Conservation (phyloP, 257 asterid species). For the Eustoma russellianum region DNA sequence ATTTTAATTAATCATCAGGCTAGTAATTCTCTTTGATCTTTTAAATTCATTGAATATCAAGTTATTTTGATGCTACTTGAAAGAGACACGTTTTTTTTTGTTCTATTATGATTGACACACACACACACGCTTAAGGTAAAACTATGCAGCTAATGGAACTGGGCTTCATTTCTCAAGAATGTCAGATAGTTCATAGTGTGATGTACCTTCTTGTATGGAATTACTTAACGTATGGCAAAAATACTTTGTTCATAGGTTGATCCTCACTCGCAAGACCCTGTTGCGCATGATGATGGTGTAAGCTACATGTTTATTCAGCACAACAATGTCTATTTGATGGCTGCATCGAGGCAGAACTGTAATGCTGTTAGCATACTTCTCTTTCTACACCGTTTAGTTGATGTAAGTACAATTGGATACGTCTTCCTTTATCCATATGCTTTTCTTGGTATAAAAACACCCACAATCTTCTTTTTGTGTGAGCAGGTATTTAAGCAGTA, state of each 20-base stretch:
- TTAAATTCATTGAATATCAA: no score
- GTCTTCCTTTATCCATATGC: background rate
- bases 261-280: slow-evolving; percentile 75
- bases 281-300: slow-evolving; percentile 77
- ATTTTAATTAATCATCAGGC: no score
- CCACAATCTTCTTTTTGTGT: slow-evolving; percentile 1
- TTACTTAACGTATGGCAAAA: no score
- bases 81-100: no score
- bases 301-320: slow-evolving; percentile 96
- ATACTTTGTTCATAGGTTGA: slow-evolving; percentile 60
- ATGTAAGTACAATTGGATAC: slow-evolving; percentile 53
- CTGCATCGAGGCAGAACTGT: slow-evolving; percentile 94
- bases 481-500: slow-evolving; percentile 95
- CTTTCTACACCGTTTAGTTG: slow-evolving; percentile 95
- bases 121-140: no score
- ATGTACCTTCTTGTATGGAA: no score
- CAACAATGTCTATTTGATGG: slow-evolving; percentile 96
- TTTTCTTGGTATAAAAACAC: background rate
- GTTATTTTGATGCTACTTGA: no score
- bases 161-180: no score
- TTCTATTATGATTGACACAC: no score
- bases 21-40: no score
- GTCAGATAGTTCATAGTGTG: no score
- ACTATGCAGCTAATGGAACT: no score
- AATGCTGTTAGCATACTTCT: slow-evolving; percentile 96